A percentile compares a stretch with the other conserved stretches of the same genome.
These are phyloP conservation scores for Lactarius hengduanensis DNA, from an alignment of 768 basidiomycete species.

Conservation along the genomic window DNA sequence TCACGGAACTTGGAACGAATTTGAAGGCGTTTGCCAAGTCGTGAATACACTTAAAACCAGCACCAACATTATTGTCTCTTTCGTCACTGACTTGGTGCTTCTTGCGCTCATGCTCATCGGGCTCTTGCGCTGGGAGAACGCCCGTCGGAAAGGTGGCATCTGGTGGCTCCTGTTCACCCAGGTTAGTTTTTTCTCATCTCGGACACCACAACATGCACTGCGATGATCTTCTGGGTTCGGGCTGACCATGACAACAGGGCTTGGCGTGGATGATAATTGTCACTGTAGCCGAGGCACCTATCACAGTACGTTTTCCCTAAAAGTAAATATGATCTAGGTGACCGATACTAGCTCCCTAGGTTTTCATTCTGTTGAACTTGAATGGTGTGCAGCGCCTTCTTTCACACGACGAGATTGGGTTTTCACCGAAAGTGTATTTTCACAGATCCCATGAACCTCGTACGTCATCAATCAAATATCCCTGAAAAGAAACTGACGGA, in stretches of 20 bases:
- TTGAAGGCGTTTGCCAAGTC: background rate
- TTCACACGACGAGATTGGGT: background rate
- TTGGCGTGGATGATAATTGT: constrained; percentile 3
- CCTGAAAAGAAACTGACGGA: background rate
- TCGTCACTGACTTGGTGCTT: constrained; percentile 1
- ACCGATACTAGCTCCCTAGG: background rate
- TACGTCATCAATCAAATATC: constrained; percentile 1
- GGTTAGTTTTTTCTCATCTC: background rate
- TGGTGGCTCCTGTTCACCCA: constrained; percentile 14
- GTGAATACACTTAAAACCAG: background rate
- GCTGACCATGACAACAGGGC: constrained; percentile 1
- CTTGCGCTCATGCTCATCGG: constrained; percentile 12
- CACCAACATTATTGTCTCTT: background rate
- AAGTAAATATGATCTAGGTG: background rate
- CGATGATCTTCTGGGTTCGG: no score
- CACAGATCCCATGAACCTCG: constrained; percentile 9
- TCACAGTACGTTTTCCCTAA: background rate
- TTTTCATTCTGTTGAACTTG: constrained; percentile 3
- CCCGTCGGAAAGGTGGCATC: background rate
- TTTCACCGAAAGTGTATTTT: background rate
- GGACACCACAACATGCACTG: background rate
- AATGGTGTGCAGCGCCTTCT: constrained; percentile 2
- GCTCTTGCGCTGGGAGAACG: constrained; percentile 10
- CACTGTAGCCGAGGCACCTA: constrained; percentile 3
- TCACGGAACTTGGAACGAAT: background rate